Conservation (phyloP, 2,329 filamentous ascomycete species). For the Penicillium crustosum region DNA sequence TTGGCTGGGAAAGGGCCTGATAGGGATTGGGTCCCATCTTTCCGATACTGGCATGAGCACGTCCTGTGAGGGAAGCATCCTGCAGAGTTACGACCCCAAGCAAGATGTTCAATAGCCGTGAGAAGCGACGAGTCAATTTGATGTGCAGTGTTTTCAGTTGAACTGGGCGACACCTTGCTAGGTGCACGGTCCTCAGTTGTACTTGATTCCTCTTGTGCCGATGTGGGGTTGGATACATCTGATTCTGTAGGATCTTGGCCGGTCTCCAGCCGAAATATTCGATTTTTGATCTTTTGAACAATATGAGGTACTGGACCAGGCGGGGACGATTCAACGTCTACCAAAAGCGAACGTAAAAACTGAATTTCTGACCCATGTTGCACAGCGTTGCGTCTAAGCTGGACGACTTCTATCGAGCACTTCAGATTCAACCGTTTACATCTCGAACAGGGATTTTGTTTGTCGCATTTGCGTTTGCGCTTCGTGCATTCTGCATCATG, state of each 20-base stretch:
- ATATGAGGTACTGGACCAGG: slow-evolving; percentile 9
- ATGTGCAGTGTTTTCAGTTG: slow-evolving; percentile 12
- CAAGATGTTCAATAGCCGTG: slow-evolving; percentile 39
- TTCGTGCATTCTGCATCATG: slow-evolving; percentile 26
- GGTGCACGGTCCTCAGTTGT: not conserved
- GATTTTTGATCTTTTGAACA: slow-evolving; percentile 16
- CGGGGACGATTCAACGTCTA: slow-evolving; percentile 20
- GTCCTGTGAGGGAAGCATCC: slow-evolving; percentile 37
- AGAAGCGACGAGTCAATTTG: slow-evolving; percentile 30
- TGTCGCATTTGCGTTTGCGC: slow-evolving; percentile 30
- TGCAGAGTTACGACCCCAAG: slow-evolving; percentile 40
- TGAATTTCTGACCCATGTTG: slow-evolving; percentile 30
- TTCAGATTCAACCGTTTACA: slow-evolving; percentile 25
- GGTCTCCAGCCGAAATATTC: slow-evolving; percentile 25
- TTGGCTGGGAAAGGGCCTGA: slow-evolving; percentile 15
- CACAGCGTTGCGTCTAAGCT: slow-evolving; percentile 25
- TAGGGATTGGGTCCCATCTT: slow-evolving; percentile 16
- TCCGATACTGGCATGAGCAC: slow-evolving; percentile 30
- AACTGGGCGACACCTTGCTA: slow-evolving; percentile 4
- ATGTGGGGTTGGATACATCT: not conserved
- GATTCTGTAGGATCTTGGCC: slow-evolving; percentile 10
- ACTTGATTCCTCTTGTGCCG: slow-evolving; percentile 7
- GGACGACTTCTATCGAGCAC: slow-evolving; percentile 28
- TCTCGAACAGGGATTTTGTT: slow-evolving; percentile 26
- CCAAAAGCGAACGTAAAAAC: slow-evolving; percentile 24